Evolutionary conservation across 495 filamentous ascomycete genomes (phyloP).

Genomic region (Pseudotulostoma volvatum): DNA sequence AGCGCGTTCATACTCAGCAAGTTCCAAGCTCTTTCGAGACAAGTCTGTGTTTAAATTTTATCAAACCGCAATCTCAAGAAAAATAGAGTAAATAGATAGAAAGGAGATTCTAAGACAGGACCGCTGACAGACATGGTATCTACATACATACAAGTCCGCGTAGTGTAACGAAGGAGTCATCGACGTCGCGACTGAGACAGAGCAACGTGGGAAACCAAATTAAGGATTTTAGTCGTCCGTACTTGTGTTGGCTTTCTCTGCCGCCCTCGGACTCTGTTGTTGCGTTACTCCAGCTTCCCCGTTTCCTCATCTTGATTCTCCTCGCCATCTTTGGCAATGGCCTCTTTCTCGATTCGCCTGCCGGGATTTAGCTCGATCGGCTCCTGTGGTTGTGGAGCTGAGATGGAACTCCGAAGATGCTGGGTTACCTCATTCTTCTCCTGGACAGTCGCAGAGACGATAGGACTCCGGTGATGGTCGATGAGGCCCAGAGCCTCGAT

Average conservation of each 20-base stretch:
- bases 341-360: constrained; percentile 3
- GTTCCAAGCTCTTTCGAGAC: too few species aligned
- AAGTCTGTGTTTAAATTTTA: too few species aligned
- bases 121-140: too few species aligned
- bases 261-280: constrained; percentile 14
- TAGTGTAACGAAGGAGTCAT: too few species aligned
- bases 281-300: constrained; percentile 7
- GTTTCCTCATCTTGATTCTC: constrained; percentile 6
- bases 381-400: constrained; percentile 12
- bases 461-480: constrained; percentile 28
- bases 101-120: too few species aligned
- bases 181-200: too few species aligned
- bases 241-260: constrained; percentile 12
- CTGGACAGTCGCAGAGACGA: constrained; percentile 20
- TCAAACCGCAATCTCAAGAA: too few species aligned
- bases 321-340: constrained; percentile 3
- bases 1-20: too few species aligned
- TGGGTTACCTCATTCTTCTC: constrained; percentile 23
- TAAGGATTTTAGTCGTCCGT: constrained; percentile 14
- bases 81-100: too few species aligned
- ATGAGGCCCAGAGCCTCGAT: constrained; percentile 24
- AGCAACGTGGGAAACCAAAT: too few species aligned
- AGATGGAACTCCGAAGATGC: constrained; percentile 26
- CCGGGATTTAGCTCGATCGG: constrained; percentile 13
- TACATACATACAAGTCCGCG: too few species aligned